Percentiles rank a stretch among this genome's conserved stretches.
Evolutionary conservation across 257 asterid genomes (phyloP).

Genomic region (Forsythia viridissima): DNA sequence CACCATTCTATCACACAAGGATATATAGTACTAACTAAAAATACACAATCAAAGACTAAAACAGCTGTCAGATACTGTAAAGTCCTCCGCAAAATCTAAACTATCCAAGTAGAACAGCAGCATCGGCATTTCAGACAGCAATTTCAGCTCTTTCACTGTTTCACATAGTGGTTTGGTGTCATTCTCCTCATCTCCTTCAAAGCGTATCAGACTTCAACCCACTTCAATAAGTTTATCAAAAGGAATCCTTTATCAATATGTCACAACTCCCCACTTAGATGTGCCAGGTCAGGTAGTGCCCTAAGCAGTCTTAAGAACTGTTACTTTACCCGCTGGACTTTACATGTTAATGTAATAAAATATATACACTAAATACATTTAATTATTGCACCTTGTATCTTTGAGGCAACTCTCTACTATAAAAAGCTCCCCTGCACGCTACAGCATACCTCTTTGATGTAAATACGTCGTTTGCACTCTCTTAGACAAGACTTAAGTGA

Average conservation of each 20-base stretch:
- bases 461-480: too few relatives aligned
- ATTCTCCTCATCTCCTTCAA: background rate
- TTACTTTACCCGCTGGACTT: too few relatives aligned
- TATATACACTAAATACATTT: conserved; percentile 34
- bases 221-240: background rate
- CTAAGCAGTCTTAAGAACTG: too few relatives aligned
- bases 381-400: too few relatives aligned
- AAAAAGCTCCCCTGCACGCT: too few relatives aligned
- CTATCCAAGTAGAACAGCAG: background rate
- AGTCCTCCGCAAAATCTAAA: background rate
- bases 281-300: too few relatives aligned
- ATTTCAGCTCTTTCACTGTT: background rate
- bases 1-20: background rate
- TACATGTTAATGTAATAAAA: too few relatives aligned
- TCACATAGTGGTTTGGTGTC: background rate
- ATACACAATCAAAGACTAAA: background rate
- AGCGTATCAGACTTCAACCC: background rate
- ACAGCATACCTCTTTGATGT: too few relatives aligned
- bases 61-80: background rate
- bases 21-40: background rate
- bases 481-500: too few relatives aligned
- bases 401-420: too few relatives aligned
- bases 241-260: too few relatives aligned
- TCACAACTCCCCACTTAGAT: too few relatives aligned
- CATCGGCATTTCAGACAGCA: background rate